phyloP scores from a whole-genome alignment of 1,284 basidiomycete species.

The Pseudozyma tsukubaensis region DNA sequence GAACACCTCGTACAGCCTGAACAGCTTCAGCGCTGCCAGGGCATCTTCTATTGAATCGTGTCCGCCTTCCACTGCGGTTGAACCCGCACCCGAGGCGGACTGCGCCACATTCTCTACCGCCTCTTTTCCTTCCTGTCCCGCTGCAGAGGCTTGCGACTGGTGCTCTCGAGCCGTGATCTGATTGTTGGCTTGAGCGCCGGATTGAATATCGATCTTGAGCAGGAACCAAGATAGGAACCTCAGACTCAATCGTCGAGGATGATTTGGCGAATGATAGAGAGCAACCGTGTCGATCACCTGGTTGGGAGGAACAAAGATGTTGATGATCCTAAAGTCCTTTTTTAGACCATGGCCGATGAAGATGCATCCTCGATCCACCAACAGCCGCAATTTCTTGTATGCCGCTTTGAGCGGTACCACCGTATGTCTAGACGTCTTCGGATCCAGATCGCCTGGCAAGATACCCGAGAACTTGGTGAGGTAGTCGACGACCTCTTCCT shows the following conservation, averaged over 20 bases:
- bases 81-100: slow-evolving; percentile 26
- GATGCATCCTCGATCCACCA: slow-evolving; percentile 94
- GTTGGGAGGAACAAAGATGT: slow-evolving; percentile 92
- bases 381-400: slow-evolving; percentile 94
- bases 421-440: slow-evolving; percentile 82
- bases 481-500: slow-evolving; percentile 93
- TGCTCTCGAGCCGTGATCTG: slow-evolving; percentile 31
- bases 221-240: slow-evolving; percentile 94
- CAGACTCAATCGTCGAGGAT: slow-evolving; percentile 88
- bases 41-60: slow-evolving; percentile 97
- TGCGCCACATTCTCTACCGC: slow-evolving; percentile 13
- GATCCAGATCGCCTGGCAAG: slow-evolving; percentile 83
- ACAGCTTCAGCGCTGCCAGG: slow-evolving; percentile 85
- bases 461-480: slow-evolving; percentile 97
- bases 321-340: slow-evolving; percentile 99
- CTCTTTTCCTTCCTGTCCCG: slow-evolving; percentile 8
- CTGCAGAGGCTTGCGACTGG: slow-evolving; percentile 13
- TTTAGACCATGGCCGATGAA: slow-evolving; percentile 98
- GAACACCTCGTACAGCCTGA: slow-evolving; percentile 83
- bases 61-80: slow-evolving; percentile 64
- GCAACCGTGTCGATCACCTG: slow-evolving; percentile 98
- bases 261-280: slow-evolving; percentile 84
- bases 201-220: slow-evolving; percentile 89
- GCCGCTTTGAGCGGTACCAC: slow-evolving; percentile 94
- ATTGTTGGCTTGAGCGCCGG: slow-evolving; percentile 71